A percentile compares a stretch with the other conserved stretches of the same genome.
Conservation (phyloP, 257 asterid genomes). For the Asclepias syriaca region DNA sequence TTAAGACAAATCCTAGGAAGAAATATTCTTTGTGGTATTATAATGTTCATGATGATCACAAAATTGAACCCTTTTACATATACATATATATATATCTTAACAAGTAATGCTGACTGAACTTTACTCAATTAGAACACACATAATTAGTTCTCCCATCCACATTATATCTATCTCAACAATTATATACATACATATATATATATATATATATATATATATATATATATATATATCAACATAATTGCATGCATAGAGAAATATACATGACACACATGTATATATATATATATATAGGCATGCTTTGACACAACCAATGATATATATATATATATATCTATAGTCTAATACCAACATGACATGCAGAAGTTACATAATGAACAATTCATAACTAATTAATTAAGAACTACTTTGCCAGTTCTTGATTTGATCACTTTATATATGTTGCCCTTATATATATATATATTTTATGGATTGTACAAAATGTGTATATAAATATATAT, state of each 20-base stretch:
- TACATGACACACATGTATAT: background rate
- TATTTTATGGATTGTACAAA: too few species aligned
- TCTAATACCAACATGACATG: background rate
- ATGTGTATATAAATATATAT: background rate
- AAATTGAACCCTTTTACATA: background rate
- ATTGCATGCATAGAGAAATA: background rate
- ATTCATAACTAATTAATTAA: too few species aligned
- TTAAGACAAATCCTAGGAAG: slow-evolving; percentile 1
- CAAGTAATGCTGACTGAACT: background rate
- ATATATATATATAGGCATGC: too few species aligned
- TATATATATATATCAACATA: too few species aligned
- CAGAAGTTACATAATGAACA: too few species aligned
- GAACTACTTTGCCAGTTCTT: background rate
- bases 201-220: background rate
- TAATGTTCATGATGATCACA: background rate
- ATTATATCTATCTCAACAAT: too few species aligned
- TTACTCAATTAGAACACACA: background rate
- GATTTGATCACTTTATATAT: background rate
- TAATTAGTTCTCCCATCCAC: background rate
- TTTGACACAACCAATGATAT: background rate
- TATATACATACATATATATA: background rate
- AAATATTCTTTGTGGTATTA: background rate
- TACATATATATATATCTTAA: too few species aligned
- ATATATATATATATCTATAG: background rate
- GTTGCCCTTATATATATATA: background rate